Base-by-base conservation (phyloP, 129 eudicot species). In the Lonicera japonica region DNA sequence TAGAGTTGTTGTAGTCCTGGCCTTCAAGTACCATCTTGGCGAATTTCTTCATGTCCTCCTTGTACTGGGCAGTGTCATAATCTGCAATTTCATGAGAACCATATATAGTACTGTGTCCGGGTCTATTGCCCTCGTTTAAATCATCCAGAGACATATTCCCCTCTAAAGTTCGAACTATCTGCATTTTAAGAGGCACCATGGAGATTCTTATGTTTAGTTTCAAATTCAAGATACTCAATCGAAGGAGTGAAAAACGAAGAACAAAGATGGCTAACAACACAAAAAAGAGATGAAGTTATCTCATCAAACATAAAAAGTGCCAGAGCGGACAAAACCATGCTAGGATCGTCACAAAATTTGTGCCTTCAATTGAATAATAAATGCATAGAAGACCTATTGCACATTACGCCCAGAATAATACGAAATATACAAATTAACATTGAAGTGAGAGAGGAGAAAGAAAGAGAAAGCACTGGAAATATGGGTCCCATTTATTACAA, bases 151-250 rank as follows among this genome's bases (percentile, higher is more conserved):
- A 46, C 11, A 87, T 56, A 41, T 82, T 82, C 48, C 97, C 97
- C 82, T 91, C 94, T 54, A 91, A 70, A 14, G 86, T 90, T 54
- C 75, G 75, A 18, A 81, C 79, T 58, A 89, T 70, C 97, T 86
- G 82, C 59, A 48, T 12, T 18, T 52, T 52, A 58, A 48, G 46
- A 18, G n/a, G 29, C 40, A 70, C 11, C 63, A 15, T 70, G 18
- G 20, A 41, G n/a, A 56, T 47, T 60, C 25, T 5, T 48, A 14
- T 11, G 10, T 41, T 56, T 14, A 5, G 5, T 56, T 19, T 41
- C 21, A 34, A 67, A 41, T 14, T 21, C 19, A 23, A 19, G 10
- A 18, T n/a, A n/a, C 1, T 40, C 36, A 29, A 29, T 6, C 2
- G 6, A 29, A 29, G 36, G 6, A 29, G 36, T 29, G 2, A 2